Conservation (phyloP, 441 rosid species). For the Erodium moschatum region DNA sequence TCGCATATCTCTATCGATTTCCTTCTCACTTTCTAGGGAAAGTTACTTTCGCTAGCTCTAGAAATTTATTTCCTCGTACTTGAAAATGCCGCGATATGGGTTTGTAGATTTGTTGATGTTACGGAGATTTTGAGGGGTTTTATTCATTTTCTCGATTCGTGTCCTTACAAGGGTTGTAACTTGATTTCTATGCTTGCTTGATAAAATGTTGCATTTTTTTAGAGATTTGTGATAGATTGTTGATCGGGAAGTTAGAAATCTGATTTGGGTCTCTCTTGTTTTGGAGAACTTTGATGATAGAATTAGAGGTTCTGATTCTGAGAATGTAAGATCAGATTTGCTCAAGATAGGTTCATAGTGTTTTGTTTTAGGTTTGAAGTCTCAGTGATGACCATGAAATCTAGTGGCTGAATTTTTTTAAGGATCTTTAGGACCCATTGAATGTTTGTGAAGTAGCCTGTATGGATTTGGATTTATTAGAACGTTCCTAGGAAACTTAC, state of each 20-base stretch:
- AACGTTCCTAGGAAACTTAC: neutral
- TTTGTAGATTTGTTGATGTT: neutral
- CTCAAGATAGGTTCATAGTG: neutral
- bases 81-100: conserved; percentile 1
- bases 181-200: neutral
- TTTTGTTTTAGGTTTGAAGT: neutral
- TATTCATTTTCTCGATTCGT: neutral
- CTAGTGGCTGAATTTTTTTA: neutral
- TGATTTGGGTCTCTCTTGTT: conserved; percentile 4
- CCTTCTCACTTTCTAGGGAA: neutral
- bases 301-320: neutral
- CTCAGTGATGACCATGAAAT: neutral
- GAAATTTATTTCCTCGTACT: neutral
- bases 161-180: neutral
- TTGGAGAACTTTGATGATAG: neutral
- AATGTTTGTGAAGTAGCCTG: neutral
- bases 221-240: neutral
- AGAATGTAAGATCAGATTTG: neutral
- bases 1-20: neutral
- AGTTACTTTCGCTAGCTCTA: neutral
- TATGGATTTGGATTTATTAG: neutral
- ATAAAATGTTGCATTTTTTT: neutral
- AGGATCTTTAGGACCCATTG: neutral
- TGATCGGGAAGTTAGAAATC: neutral
- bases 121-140: neutral